These are phyloP conservation scores for Stemphylium lycopersici DNA, from an alignment of 2,329 filamentous ascomycete genomes.

Conservation along the genomic window DNA sequence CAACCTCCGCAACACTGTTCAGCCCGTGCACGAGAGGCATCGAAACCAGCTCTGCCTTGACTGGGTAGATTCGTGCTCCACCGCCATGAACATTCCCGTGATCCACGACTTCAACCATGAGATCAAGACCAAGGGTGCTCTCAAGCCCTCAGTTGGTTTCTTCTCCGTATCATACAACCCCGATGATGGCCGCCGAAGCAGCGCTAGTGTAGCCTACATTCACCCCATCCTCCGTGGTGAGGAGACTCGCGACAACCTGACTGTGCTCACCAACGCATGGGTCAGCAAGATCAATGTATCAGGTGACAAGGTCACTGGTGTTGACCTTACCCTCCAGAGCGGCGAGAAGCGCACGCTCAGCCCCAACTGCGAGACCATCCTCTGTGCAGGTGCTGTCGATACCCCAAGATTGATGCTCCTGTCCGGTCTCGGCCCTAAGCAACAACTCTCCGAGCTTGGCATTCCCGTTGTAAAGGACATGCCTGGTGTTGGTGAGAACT, in stretches of 20 bases:
- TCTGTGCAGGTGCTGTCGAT: constrained; percentile 81
- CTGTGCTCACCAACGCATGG: constrained; percentile 85
- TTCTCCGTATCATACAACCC: constrained; percentile 92
- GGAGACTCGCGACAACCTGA: constrained; percentile 82
- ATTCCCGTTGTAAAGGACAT: constrained; percentile 65
- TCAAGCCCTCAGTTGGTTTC: constrained; percentile 82
- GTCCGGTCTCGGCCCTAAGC: constrained; percentile 57
- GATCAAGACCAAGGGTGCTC: constrained; percentile 73
- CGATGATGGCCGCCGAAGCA: constrained; percentile 81
- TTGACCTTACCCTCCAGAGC: constrained; percentile 70
- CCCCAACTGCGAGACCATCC: constrained; percentile 76
- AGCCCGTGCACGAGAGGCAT: constrained; percentile 84
- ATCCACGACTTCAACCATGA: constrained; percentile 86
- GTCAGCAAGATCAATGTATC: constrained; percentile 80
- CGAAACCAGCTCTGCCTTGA: constrained; percentile 90
- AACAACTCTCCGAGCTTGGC: constrained; percentile 54
- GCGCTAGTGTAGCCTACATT: constrained; percentile 89
- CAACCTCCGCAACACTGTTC: constrained; percentile 86
- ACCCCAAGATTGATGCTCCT: constrained; percentile 71
- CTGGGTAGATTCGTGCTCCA: constrained; percentile 82
- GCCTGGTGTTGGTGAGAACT: constrained; percentile 68
- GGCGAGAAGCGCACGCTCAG: constrained; percentile 62
- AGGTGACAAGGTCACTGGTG: constrained; percentile 72
- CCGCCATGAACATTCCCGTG: constrained; percentile 78
- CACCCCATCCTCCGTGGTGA: constrained; percentile 86